phyloP scores from a whole-genome alignment of 352 stramenopile genomes.

The Phytophthora multivora region DNA sequence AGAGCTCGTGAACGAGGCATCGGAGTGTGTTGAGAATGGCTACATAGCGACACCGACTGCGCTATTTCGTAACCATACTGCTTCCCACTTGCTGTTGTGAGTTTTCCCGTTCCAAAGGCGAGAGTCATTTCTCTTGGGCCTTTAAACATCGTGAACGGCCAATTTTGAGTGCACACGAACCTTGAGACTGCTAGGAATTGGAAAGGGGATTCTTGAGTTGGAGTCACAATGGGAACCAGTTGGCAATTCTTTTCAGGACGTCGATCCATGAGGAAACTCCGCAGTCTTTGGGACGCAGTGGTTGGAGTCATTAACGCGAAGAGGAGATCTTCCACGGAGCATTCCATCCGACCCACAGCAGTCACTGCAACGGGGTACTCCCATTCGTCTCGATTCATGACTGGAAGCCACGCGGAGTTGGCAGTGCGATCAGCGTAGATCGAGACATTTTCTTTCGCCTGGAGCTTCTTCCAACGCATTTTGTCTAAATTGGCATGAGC shows the following conservation, averaged over 20 bases:
- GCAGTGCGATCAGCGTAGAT: constrained; percentile 28
- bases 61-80: constrained; percentile 30
- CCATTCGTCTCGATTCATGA: constrained; percentile 28
- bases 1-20: constrained; percentile 17
- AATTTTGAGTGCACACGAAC: constrained; percentile 29
- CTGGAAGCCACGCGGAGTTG: constrained; percentile 24
- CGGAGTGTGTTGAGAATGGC: background rate
- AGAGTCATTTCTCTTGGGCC: constrained; percentile 28
- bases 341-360: constrained; percentile 24
- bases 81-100: constrained; percentile 13
- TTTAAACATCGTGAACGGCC: constrained; percentile 33
- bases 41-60: constrained; percentile 22
- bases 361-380: constrained; percentile 25
- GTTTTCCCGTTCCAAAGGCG: constrained; percentile 16
- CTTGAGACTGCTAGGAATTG: constrained; percentile 21
- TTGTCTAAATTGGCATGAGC: constrained; percentile 20
- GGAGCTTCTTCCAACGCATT: constrained; percentile 34
- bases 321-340: constrained; percentile 31
- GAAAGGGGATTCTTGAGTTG: constrained; percentile 18
- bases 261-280: constrained; percentile 32
- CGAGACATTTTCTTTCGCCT: constrained; percentile 28
- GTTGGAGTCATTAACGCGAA: constrained; percentile 26
- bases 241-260: constrained; percentile 27
- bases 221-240: constrained; percentile 16
- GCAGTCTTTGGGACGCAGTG: constrained; percentile 14